phyloP scores from a whole-genome alignment of 805 yeast species.

The Saturnispora sekii region DNA sequence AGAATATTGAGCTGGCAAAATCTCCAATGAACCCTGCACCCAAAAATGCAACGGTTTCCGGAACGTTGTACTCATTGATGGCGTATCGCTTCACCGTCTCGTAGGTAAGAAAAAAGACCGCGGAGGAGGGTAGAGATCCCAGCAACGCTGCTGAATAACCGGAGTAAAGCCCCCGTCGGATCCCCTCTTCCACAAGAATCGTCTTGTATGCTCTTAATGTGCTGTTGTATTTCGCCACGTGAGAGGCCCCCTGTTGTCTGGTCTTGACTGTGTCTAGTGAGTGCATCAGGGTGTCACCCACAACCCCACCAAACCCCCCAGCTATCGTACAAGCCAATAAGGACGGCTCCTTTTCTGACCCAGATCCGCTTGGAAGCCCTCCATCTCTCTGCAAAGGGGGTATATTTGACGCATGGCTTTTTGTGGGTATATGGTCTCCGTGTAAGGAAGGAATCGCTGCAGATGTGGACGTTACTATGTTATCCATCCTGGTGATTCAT shows the following conservation, averaged over 20 bases:
- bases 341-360: conserved; percentile 26
- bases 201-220: conserved; percentile 71
- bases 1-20: conserved; percentile 74
- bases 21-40: conserved; percentile 92
- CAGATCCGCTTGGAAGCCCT: neutral
- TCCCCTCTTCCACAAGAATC: conserved; percentile 77
- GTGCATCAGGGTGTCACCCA: conserved; percentile 91
- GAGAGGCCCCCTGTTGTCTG: conserved; percentile 90
- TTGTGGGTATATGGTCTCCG: neutral
- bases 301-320: conserved; percentile 90
- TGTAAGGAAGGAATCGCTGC: neutral
- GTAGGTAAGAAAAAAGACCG: conserved; percentile 87
- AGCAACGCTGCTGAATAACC: conserved; percentile 89
- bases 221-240: conserved; percentile 53
- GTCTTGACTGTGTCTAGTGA: conserved; percentile 95
- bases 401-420: neutral
- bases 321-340: conserved; percentile 62
- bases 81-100: conserved; percentile 68
- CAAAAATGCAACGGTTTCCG: conserved; percentile 74
- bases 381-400: no score
- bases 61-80: conserved; percentile 51
- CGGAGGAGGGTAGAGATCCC: conserved; percentile 91
- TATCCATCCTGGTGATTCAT: conserved; percentile 1
- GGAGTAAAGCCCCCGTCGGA: conserved; percentile 75
- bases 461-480: neutral